Evolutionary conservation across 805 yeast species (phyloP).

Genomic region (Starmerella scarabaei): DNA sequence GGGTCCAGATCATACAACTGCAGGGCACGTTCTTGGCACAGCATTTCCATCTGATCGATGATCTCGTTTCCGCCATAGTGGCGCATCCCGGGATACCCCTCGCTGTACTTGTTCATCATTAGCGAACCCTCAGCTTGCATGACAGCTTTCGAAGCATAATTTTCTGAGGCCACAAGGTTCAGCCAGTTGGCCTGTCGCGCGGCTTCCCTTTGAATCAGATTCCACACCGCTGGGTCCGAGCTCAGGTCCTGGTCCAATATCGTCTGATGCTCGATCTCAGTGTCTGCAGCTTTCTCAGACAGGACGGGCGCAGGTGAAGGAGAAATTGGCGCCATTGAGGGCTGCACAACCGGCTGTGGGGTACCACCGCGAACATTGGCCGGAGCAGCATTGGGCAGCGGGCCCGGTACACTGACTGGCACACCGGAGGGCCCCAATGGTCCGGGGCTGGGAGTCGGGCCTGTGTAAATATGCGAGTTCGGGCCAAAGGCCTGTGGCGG

Average conservation of each 20-base stretch:
- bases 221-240: constrained; percentile 30
- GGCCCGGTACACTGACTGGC: not conserved
- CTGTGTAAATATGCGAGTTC: no score
- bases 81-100: constrained; percentile 97
- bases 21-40: constrained; percentile 90
- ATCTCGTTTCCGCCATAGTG: constrained; percentile 97
- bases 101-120: constrained; percentile 95
- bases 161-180: constrained; percentile 90
- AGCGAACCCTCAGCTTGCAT: constrained; percentile 93
- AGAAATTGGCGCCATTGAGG: not conserved
- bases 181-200: constrained; percentile 84
- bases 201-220: constrained; percentile 48
- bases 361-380: not conserved
- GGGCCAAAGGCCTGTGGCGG: no score
- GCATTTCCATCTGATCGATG: constrained; percentile 80
- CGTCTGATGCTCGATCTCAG: not conserved
- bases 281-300: not conserved
- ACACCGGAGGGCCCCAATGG: no score
- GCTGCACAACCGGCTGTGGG: not conserved
- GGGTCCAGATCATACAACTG: constrained; percentile 70
- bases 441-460: not conserved
- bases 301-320: not conserved
- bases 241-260: constrained; percentile 8
- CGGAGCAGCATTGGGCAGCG: not conserved
- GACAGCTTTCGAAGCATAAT: constrained; percentile 89